Evolutionary conservation across 1,139 yeast species (phyloP).

Genomic region (Sugiyamaella japonica): DNA sequence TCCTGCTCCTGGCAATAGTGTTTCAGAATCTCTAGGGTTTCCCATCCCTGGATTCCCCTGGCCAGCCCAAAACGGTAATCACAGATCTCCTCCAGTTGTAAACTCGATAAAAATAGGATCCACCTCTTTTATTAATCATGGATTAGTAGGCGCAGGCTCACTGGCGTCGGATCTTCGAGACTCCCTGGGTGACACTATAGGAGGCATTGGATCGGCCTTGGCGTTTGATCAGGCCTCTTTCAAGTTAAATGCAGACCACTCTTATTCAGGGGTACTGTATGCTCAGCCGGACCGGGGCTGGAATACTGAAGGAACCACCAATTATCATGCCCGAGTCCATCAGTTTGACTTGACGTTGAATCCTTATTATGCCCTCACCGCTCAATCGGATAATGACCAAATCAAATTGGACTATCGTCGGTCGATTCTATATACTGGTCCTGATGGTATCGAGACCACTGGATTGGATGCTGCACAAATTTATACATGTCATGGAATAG

Average conservation of each 20-base stretch:
- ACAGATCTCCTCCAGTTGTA: slow-evolving; percentile 1
- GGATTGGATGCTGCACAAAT: slow-evolving; percentile 25
- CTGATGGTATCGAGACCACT: slow-evolving; percentile 23
- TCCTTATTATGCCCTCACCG: slow-evolving; percentile 22
- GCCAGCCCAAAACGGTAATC: not conserved
- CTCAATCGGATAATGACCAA: slow-evolving; percentile 18
- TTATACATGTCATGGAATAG: slow-evolving; percentile 17
- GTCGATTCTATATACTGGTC: slow-evolving; percentile 21
- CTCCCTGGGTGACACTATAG: slow-evolving; percentile 25
- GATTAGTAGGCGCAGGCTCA: slow-evolving; percentile 25
- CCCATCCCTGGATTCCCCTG: not conserved
- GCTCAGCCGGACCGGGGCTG: slow-evolving; percentile 28
- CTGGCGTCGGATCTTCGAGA: slow-evolving; percentile 25
- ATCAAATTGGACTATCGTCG: slow-evolving; percentile 17
- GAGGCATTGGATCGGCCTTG: slow-evolving; percentile 27
- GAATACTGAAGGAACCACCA: slow-evolving; percentile 24
- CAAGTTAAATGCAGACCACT: slow-evolving; percentile 17
- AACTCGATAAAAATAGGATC: slow-evolving; percentile 5
- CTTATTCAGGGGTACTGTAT: slow-evolving; percentile 22
- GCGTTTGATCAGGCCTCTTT: slow-evolving; percentile 23
- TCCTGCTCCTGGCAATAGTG: slow-evolving; percentile 4
- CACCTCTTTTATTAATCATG: slow-evolving; percentile 22
- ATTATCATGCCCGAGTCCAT: slow-evolving; percentile 24
- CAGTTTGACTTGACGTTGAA: slow-evolving; percentile 21
- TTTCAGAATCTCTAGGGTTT: too few species aligned